Percentiles rank a stretch among this genome's conserved stretches.
These are phyloP conservation scores for Xylaria multiplex DNA, from an alignment of 2,329 filamentous ascomycete genomes.

Conservation along the genomic window DNA sequence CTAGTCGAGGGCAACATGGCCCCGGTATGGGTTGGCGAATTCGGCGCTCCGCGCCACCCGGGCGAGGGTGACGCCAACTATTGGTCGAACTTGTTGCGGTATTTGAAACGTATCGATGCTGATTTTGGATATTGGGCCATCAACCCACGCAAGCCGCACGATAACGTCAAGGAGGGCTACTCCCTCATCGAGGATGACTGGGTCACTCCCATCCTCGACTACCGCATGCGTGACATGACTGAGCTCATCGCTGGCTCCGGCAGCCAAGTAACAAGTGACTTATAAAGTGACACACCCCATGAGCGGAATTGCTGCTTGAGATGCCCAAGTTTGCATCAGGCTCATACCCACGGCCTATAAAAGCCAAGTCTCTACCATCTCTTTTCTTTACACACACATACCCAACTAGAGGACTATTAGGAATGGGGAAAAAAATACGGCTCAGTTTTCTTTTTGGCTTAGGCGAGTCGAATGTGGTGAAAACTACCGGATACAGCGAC, in stretches of 20 bases:
- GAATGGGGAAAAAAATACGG: background rate
- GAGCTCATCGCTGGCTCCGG: conserved; percentile 58
- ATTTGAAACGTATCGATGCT: conserved; percentile 66
- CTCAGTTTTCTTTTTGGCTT: conserved; percentile 5
- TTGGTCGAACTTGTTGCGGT: conserved; percentile 71
- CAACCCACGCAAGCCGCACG: conserved; percentile 71
- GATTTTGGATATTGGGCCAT: conserved; percentile 78
- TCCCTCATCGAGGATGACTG: conserved; percentile 71
- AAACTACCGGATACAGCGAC: conserved; percentile 12
- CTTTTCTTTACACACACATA: conserved; percentile 9
- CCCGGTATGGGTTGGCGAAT: conserved; percentile 76
- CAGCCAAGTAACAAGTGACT: conserved; percentile 10
- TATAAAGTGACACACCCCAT: background rate
- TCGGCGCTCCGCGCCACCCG: conserved; percentile 66
- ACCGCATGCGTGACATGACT: conserved; percentile 69
- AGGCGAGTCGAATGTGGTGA: background rate
- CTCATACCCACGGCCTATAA: background rate
- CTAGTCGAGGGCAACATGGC: conserved; percentile 65
- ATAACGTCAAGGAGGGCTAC: conserved; percentile 68
- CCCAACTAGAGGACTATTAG: conserved; percentile 7
- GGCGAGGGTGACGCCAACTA: conserved; percentile 69
- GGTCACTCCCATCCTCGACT: conserved; percentile 70
- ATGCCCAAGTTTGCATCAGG: background rate
- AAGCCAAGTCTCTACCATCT: background rate
- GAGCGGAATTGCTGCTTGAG: background rate